These are phyloP conservation scores for Neopestalotiopsis rosae DNA, from an alignment of 2,329 filamentous ascomycete species.

Conservation along the genomic window DNA sequence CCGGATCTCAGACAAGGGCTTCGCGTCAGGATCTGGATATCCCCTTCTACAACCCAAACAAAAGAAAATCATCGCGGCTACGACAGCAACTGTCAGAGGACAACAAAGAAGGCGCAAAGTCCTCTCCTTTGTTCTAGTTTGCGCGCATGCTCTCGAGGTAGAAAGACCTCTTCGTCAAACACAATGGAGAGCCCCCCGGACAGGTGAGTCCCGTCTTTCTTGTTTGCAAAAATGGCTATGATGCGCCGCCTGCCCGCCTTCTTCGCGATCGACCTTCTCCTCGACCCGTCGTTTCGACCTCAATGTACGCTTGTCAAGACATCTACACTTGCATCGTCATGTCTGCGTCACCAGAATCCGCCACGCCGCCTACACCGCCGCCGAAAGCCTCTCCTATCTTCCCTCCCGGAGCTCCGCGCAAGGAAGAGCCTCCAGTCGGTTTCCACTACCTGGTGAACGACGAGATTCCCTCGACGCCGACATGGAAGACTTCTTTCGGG, in stretches of 20 bases:
- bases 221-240: conserved; percentile 6
- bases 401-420: conserved; percentile 2
- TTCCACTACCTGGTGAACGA: conserved; percentile 15
- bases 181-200: conserved; percentile 36
- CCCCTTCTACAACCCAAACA: conserved; percentile 1
- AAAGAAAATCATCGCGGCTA: conserved; percentile 8
- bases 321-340: conserved; percentile 2
- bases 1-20: conserved; percentile 14
- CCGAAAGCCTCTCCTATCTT: background rate
- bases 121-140: conserved; percentile 10
- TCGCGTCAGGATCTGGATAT: background rate
- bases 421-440: conserved; percentile 11
- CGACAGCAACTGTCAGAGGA: conserved; percentile 11
- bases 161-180: background rate
- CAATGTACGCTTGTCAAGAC: background rate
- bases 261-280: conserved; percentile 11
- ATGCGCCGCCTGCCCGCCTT: background rate
- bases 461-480: conserved; percentile 8
- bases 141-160: conserved; percentile 17
- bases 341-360: conserved; percentile 6
- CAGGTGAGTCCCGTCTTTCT: conserved; percentile 32
- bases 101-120: background rate
- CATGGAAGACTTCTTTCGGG: conserved; percentile 13
- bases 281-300: conserved; percentile 19
- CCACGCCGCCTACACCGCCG: background rate